phyloP scores from a whole-genome alignment of 352 stramenopile genomes.

The Thraustotheca clavata region DNA sequence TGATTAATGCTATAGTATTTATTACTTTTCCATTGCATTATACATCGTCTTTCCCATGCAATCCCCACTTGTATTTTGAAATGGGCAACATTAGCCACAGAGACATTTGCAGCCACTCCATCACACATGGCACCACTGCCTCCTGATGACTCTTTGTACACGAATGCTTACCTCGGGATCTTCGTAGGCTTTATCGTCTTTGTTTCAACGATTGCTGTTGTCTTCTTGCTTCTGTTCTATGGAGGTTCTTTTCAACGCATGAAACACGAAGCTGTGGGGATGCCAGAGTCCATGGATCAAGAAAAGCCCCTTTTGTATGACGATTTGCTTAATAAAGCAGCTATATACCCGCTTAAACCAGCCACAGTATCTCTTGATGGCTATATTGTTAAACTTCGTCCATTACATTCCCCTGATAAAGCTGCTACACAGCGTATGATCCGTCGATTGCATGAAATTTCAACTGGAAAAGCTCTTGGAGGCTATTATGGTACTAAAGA shows the following conservation, averaged over 20 bases:
- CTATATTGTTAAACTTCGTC: constrained; percentile 34
- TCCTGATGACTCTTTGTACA: neutral
- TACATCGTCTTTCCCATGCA: no score
- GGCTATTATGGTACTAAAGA: constrained; percentile 50
- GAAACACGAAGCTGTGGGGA: constrained; percentile 56
- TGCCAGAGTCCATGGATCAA: constrained; percentile 47
- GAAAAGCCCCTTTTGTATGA: constrained; percentile 83
- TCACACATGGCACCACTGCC: no score
- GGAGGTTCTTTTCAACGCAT: constrained; percentile 87
- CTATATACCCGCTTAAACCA: constrained; percentile 31
- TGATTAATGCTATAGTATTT: no score
- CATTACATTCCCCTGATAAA: constrained; percentile 33
- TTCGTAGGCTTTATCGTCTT: constrained; percentile 77
- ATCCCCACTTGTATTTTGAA: no score
- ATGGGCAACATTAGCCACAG: no score
- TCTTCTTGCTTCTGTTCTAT: constrained; percentile 75
- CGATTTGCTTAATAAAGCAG: constrained; percentile 55
- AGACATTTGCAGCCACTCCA: no score
- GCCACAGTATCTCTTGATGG: constrained; percentile 35
- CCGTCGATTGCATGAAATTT: constrained; percentile 11
- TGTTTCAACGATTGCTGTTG: constrained; percentile 62
- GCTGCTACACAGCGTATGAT: constrained; percentile 7
- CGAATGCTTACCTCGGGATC: constrained; percentile 42
- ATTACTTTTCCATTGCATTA: no score
- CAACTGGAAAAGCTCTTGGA: constrained; percentile 24